Base-by-base conservation (phyloP, 768 basidiomycete genomes). In the Cystoderma amianthinum region DNA sequence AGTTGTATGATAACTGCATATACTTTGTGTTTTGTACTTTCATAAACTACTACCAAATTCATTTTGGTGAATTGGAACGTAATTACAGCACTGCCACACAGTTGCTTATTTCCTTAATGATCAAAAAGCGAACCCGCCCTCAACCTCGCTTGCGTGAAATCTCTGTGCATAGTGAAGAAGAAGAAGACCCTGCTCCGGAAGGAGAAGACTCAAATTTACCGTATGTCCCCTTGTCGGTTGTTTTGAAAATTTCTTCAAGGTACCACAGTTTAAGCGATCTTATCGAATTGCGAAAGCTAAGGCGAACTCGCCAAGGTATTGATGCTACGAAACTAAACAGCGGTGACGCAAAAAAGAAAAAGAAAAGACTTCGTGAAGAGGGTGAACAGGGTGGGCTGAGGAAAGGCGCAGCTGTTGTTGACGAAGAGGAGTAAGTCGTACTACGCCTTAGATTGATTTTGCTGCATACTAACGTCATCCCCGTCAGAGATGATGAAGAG, bases 251-350 rank as follows among this genome's bases (percentile, higher is more conserved):
- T 7, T 5, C 22, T 20, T 5, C 10, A 32, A 42, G 3, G 18
- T 10, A 36, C 11, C 3, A 23, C 32, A 89, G 88, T 41, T 62
- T 95, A 19, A 76, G 85, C 48, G 91, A 95, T 40, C 72, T 98
- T 13, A 76, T 95, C 32, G 85, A 92, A 48, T 63, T 96, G 19
- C 74, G 91, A 34, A 91, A 82, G 55, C 64, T 94, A 19, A 74
- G 80, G 39, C 80, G 76, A 53, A 56, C 75, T 21, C 68, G 87
- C 42, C 76, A 82, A 54, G 95, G 94, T 1, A 96, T 98, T 38
- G 92, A 96, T 50, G 74, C 79, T 1, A 69, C 79, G 36, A 93
- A 85, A 55, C 66, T 99, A 11, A 89, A 82, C 57, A 81, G 84
- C 47, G 95, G 94, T 0, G 92, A 91, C 53, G 70, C 58, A 6